phyloP scores from a whole-genome alignment of 2,329 filamentous ascomycete species.

The Cladophialophora psammophila region DNA sequence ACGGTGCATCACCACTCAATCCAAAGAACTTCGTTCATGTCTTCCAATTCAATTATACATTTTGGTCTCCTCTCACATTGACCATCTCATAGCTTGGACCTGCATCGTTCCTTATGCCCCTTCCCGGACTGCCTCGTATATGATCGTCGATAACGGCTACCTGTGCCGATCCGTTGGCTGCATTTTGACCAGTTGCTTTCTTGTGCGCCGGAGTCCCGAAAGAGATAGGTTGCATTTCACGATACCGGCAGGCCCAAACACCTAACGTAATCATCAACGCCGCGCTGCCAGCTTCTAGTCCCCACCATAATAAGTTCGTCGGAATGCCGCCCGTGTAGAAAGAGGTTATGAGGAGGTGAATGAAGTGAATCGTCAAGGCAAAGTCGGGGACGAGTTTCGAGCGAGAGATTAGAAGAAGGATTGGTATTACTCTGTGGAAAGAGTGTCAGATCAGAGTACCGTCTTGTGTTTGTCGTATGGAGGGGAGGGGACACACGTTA shows the following conservation, averaged over 20 bases:
- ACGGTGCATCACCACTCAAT: background rate
- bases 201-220: constrained; percentile 69
- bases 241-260: constrained; percentile 89
- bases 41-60: constrained; percentile 23
- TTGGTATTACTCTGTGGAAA: constrained; percentile 73
- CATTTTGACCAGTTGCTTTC: constrained; percentile 29
- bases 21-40: background rate
- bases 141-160: constrained; percentile 49
- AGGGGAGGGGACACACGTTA: constrained; percentile 60
- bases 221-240: constrained; percentile 85
- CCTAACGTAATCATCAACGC: constrained; percentile 73
- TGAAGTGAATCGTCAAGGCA: constrained; percentile 82
- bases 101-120: constrained; percentile 40
- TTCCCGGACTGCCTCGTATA: constrained; percentile 39
- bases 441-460: background rate
- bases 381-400: constrained; percentile 97
- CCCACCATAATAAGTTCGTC: constrained; percentile 86
- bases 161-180: constrained; percentile 18
- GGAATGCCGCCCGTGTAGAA: constrained; percentile 81
- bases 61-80: constrained; percentile 50
- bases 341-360: constrained; percentile 79
- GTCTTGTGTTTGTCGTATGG: background rate
- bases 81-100: constrained; percentile 69
- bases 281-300: constrained; percentile 66
- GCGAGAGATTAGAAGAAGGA: constrained; percentile 82